A percentile compares a stretch with the other conserved stretches of the same genome.
phyloP scores from a whole-genome alignment of 139 green algal genomes.

The Chlorella sp. region DNA sequence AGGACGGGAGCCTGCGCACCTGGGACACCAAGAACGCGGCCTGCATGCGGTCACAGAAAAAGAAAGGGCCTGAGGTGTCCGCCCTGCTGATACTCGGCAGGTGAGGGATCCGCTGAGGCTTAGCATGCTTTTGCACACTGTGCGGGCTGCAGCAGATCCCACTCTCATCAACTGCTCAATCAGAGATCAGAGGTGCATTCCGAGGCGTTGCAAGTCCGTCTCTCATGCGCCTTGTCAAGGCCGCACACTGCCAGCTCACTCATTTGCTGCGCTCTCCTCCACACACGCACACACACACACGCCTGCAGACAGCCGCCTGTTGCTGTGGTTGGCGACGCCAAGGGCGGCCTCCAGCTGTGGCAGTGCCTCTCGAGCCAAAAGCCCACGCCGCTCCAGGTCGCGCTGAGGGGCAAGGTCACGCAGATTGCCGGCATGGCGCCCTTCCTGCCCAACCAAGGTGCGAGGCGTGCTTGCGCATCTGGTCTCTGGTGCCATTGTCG shows the following conservation, averaged over 20 bases:
- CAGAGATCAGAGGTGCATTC: too few species aligned
- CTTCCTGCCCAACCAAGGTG: not conserved
- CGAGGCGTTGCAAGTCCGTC: too few species aligned
- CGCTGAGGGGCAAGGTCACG: not conserved
- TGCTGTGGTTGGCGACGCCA: constrained; percentile 7
- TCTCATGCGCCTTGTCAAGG: too few species aligned
- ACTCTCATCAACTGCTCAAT: too few species aligned
- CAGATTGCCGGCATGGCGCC: not conserved
- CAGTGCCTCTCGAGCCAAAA: not conserved
- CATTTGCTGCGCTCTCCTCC: too few species aligned
- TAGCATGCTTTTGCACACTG: too few species aligned
- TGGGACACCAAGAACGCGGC: constrained; percentile 16
- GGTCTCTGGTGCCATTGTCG: too few species aligned
- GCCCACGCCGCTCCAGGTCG: not conserved
- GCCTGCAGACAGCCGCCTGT: not conserved
- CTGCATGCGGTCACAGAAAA: constrained; percentile 16
- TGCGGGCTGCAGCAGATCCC: too few species aligned
- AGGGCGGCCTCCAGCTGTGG: constrained; percentile 20
- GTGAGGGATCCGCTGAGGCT: constrained; percentile 10
- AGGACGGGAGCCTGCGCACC: constrained; percentile 25
- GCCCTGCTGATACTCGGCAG: constrained; percentile 18
- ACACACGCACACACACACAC: too few species aligned
- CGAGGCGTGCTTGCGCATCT: too few species aligned
- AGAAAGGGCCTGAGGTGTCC: constrained; percentile 26
- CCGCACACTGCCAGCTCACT: too few species aligned